Evolutionary conservation across 345 rosid species (phyloP).

Genomic region (Murraya koenigii): DNA sequence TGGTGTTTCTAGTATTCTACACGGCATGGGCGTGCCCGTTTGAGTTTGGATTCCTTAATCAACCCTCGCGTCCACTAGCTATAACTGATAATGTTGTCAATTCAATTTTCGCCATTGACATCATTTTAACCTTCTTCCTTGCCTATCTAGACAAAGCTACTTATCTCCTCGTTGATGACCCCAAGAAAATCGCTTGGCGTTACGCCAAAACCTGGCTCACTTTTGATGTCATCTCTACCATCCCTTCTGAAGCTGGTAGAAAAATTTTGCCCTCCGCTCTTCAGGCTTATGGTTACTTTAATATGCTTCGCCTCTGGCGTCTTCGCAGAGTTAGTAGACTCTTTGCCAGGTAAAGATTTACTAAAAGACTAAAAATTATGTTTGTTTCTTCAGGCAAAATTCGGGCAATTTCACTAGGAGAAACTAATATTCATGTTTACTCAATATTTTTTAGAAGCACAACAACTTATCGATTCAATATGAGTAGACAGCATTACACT

Average conservation of each 20-base stretch:
- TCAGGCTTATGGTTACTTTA: conserved; percentile 58
- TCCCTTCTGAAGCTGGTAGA: conserved; percentile 62
- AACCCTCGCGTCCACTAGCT: conserved; percentile 45
- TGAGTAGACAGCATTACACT: too few relatives aligned
- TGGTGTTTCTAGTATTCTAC: conserved; percentile 75
- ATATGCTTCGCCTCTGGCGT: conserved; percentile 92
- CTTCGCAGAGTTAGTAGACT: conserved; percentile 73
- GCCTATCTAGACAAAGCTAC: conserved; percentile 70
- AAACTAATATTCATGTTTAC: too few relatives aligned
- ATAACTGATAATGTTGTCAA: conserved; percentile 62
- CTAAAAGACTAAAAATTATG: neutral
- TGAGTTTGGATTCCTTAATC: conserved; percentile 64
- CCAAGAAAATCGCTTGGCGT: conserved; percentile 54
- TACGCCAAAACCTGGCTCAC: conserved; percentile 54
- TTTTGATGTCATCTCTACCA: conserved; percentile 65
- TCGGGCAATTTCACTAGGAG: too few relatives aligned
- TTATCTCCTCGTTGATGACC: conserved; percentile 63
- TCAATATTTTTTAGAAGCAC: too few relatives aligned
- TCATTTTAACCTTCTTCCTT: conserved; percentile 72
- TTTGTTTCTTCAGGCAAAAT: too few relatives aligned
- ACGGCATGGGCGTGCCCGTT: conserved; percentile 93
- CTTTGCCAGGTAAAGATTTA: conserved; percentile 43
- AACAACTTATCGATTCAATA: too few relatives aligned
- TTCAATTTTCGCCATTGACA: conserved; percentile 63
- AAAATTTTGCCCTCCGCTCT: conserved; percentile 40